A percentile compares a stretch with the other conserved stretches of the same genome.
phyloP scores from a whole-genome alignment of 148 eudicot species.

The Chenopodium suecicum region DNA sequence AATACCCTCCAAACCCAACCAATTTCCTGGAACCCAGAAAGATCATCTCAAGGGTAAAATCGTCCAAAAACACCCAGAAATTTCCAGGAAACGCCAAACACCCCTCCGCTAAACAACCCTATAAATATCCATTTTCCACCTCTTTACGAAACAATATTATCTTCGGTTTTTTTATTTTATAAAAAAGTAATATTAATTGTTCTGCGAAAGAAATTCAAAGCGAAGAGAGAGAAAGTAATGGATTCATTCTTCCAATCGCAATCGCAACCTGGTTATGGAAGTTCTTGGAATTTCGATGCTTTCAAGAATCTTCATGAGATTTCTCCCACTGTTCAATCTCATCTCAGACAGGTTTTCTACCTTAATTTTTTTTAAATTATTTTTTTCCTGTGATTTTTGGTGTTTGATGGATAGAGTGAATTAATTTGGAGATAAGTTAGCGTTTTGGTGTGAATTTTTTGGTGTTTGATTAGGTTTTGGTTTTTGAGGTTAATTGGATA shows the following conservation, averaged over 20 bases:
- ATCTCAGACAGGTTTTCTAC: slow-evolving; percentile 75
- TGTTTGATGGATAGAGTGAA: too few species aligned
- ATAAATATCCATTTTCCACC: background rate
- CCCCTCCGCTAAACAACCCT: background rate
- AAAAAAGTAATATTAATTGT: background rate
- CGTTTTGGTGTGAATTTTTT: background rate
- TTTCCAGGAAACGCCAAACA: slow-evolving; percentile 13
- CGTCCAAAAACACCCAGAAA: slow-evolving; percentile 15
- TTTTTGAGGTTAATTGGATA: background rate
- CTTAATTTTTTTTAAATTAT: background rate
- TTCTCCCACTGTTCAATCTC: slow-evolving; percentile 73
- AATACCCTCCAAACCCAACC: background rate
- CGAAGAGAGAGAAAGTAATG: slow-evolving; percentile 33
- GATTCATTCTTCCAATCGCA: slow-evolving; percentile 66
- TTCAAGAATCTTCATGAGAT: slow-evolving; percentile 82
- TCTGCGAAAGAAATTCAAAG: background rate
- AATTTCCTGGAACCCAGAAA: too few species aligned
- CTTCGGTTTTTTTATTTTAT: background rate
- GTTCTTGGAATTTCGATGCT: slow-evolving; percentile 58
- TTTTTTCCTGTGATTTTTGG: too few species aligned
- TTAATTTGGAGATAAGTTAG: too few species aligned
- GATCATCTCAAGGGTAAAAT: background rate
- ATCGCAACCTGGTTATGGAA: slow-evolving; percentile 34
- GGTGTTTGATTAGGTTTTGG: background rate
- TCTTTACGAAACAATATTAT: background rate